phyloP scores from a whole-genome alignment of 2,329 filamentous ascomycete genomes.

The Graphilbum ipis-grandicollis region DNA sequence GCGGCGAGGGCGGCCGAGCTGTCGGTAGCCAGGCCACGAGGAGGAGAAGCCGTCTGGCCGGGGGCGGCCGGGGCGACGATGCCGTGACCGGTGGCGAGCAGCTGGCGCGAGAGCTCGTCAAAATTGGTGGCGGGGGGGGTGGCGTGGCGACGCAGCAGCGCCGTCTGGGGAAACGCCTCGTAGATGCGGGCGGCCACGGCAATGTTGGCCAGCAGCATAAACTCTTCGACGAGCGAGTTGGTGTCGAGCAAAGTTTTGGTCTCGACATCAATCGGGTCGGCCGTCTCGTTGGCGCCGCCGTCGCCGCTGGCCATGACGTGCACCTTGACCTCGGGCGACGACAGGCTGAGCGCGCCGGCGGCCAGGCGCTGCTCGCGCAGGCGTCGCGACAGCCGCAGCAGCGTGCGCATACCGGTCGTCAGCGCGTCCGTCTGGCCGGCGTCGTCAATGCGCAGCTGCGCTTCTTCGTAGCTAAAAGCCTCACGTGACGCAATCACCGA shows the following conservation, averaged over 20 bases:
- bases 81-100: constrained; percentile 38
- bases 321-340: constrained; percentile 94
- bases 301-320: constrained; percentile 91
- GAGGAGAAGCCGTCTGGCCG: no score
- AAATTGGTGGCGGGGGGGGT: constrained; percentile 93
- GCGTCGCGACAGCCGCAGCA: constrained; percentile 81
- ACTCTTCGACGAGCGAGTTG: constrained; percentile 95
- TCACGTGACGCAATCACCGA: constrained; percentile 94
- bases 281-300: no score
- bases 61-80: constrained; percentile 35
- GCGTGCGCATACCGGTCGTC: constrained; percentile 71
- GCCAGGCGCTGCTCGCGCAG: constrained; percentile 92
- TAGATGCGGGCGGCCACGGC: constrained; percentile 85
- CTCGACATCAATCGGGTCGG: constrained; percentile 89
- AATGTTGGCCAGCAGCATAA: constrained; percentile 97
- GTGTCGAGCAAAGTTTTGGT: constrained; percentile 89
- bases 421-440: constrained; percentile 72
- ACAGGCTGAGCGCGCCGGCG: constrained; percentile 83
- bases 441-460: constrained; percentile 88
- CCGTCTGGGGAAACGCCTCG: constrained; percentile 84
- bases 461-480: constrained; percentile 95
- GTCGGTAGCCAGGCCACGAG: constrained; percentile 65
- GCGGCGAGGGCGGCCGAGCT: constrained; percentile 88
- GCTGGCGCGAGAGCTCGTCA: constrained; percentile 79
- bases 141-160: constrained; percentile 79